Evolutionary conservation across 1,284 basidiomycete genomes (phyloP).

Genomic region (Wolfiporia cocos): DNA sequence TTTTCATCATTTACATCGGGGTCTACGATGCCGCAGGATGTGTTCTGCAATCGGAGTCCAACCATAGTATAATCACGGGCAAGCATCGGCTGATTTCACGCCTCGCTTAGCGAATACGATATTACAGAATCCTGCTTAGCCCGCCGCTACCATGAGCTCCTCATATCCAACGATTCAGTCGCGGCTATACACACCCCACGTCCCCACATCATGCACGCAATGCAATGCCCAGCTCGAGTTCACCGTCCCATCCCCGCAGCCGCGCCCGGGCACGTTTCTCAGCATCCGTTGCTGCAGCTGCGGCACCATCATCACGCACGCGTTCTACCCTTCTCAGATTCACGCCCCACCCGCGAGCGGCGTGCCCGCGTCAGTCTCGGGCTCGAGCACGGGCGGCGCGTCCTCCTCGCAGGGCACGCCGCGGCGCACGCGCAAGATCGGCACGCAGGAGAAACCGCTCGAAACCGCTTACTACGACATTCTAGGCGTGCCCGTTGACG

Average conservation of each 20-base stretch:
- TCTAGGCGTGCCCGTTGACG: slow-evolving; percentile 69
- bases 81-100: no score
- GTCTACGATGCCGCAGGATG: no score
- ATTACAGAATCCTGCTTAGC: no score
- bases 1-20: no score
- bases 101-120: no score
- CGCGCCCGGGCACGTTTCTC: slow-evolving; percentile 59
- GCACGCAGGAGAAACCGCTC: slow-evolving; percentile 83
- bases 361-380: slow-evolving; percentile 5
- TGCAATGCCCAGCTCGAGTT: slow-evolving; percentile 72
- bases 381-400: slow-evolving; percentile 20
- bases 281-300: slow-evolving; percentile 71
- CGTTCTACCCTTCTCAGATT: slow-evolving; percentile 59
- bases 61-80: no score
- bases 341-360: slow-evolving; percentile 20
- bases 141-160: slow-evolving; percentile 17
- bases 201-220: slow-evolving; percentile 53
- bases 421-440: slow-evolving; percentile 62
- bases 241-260: slow-evolving; percentile 58
- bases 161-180: slow-evolving; percentile 41
- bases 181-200: slow-evolving; percentile 56
- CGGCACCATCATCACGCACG: slow-evolving; percentile 48
- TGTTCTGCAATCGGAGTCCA: no score
- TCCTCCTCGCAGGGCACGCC: slow-evolving; percentile 15
- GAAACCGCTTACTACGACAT: slow-evolving; percentile 89